A percentile compares a stretch with the other conserved stretches of the same genome.
Conservation (phyloP, 2,329 filamentous ascomycete genomes). For the Nothomitra cinnamomea region DNA sequence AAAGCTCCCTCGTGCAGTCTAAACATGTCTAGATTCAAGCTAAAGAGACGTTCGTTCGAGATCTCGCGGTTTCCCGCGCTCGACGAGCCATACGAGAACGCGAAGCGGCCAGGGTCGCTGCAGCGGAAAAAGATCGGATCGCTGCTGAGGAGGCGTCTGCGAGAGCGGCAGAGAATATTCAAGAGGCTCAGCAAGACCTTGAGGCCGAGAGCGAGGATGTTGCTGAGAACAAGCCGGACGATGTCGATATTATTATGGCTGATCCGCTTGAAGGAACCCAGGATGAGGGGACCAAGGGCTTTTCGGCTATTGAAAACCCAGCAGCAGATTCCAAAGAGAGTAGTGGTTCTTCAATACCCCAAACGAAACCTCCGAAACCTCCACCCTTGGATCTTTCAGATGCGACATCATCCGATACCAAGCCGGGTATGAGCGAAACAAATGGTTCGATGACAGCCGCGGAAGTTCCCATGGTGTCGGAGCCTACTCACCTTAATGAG, state of each 20-base stretch:
- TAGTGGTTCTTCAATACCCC: neutral
- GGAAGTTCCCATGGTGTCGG: neutral
- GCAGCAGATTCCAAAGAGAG: neutral
- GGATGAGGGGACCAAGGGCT: neutral
- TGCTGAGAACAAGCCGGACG: neutral
- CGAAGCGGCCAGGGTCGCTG: neutral
- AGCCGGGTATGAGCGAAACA: neutral
- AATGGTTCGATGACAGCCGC: conserved; percentile 13
- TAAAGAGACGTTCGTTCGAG: conserved; percentile 11
- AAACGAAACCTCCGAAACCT: neutral
- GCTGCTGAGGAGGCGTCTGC: conserved; percentile 2
- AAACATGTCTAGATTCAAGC: conserved; percentile 8
- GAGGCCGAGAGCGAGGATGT: neutral
- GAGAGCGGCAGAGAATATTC: neutral
- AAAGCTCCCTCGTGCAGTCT: neutral
- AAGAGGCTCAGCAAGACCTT: neutral
- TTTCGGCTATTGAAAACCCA: neutral
- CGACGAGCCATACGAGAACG: neutral
- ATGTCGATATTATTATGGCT: neutral
- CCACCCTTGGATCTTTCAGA: neutral
- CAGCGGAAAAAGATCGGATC: conserved; percentile 4
- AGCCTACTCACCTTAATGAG: neutral
- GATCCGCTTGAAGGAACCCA: neutral
- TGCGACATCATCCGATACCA: neutral
- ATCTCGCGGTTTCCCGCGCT: conserved; percentile 5